These are phyloP conservation scores for Aspergillus felis DNA, from an alignment of 2,329 filamentous ascomycete genomes.

Conservation along the genomic window DNA sequence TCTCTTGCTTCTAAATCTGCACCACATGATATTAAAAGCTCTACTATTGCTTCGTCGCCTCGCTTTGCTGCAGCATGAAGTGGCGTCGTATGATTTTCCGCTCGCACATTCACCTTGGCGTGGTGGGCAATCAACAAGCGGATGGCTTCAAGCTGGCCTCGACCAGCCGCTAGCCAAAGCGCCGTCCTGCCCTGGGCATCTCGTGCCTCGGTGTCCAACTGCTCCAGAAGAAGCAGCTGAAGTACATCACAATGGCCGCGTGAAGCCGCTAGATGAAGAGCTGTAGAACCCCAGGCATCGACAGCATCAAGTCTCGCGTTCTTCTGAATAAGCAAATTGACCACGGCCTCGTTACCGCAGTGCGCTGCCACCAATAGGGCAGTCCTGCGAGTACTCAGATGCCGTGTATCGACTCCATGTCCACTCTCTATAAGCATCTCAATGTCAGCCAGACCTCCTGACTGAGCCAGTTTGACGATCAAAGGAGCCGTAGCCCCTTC, in stretches of 20 bases:
- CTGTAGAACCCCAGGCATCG: slow-evolving; percentile 28
- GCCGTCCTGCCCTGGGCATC: slow-evolving; percentile 32
- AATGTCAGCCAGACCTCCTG: slow-evolving; percentile 31
- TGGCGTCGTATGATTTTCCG: slow-evolving; percentile 30
- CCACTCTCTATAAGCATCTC: slow-evolving; percentile 30
- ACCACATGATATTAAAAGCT: slow-evolving; percentile 28
- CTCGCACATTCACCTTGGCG: slow-evolving; percentile 34
- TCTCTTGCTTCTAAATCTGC: slow-evolving; percentile 38
- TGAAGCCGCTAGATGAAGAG: slow-evolving; percentile 31
- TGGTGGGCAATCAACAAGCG: slow-evolving; percentile 27
- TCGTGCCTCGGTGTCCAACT: slow-evolving; percentile 26
- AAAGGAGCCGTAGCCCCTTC: slow-evolving; percentile 27
- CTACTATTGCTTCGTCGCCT: slow-evolving; percentile 30
- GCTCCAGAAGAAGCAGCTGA: slow-evolving; percentile 25
- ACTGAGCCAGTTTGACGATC: slow-evolving; percentile 36
- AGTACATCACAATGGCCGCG: slow-evolving; percentile 28
- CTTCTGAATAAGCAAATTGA: slow-evolving; percentile 29
- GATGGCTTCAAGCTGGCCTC: slow-evolving; percentile 30
- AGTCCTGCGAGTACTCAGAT: slow-evolving; percentile 30
- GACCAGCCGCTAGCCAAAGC: slow-evolving; percentile 33
- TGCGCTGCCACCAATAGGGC: slow-evolving; percentile 38
- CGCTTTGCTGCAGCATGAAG: slow-evolving; percentile 32
- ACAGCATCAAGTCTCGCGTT: slow-evolving; percentile 27
- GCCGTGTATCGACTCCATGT: slow-evolving; percentile 27
- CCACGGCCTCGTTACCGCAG: slow-evolving; percentile 35